phyloP scores from a whole-genome alignment of 2,329 filamentous ascomycete species.

The Fusarium proliferatum region DNA sequence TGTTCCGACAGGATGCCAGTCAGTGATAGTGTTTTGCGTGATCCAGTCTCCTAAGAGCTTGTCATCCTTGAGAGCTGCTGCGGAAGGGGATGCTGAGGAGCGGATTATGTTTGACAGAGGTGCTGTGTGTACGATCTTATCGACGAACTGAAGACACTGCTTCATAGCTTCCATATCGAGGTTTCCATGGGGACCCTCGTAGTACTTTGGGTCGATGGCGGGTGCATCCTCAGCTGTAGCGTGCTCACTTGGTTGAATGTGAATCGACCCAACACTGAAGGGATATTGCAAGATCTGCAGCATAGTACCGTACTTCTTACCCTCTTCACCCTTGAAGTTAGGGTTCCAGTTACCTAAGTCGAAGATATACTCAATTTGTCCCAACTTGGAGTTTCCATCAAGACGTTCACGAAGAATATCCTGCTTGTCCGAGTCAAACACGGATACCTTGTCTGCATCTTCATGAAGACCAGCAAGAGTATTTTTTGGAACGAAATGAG shows the following conservation, averaged over 20 bases:
- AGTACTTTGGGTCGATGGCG: constrained; percentile 57
- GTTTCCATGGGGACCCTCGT: constrained; percentile 51
- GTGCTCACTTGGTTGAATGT: constrained; percentile 49
- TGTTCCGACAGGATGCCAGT: constrained; percentile 55
- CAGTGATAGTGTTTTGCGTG: constrained; percentile 44
- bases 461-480: constrained; percentile 37
- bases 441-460: constrained; percentile 35
- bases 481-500: constrained; percentile 46
- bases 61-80: constrained; percentile 26
- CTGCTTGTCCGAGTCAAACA: constrained; percentile 39
- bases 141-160: constrained; percentile 53
- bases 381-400: constrained; percentile 47
- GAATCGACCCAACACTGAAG: constrained; percentile 60
- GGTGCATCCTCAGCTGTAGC: constrained; percentile 45
- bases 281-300: constrained; percentile 64
- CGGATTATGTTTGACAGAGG: constrained; percentile 54
- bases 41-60: constrained; percentile 43
- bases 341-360: constrained; percentile 61
- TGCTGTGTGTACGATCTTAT: constrained; percentile 52
- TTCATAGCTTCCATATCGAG: constrained; percentile 58
- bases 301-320: constrained; percentile 60
- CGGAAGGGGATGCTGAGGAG: constrained; percentile 41
- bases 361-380: constrained; percentile 62
- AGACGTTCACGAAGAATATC: constrained; percentile 50
- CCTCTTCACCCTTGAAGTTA: constrained; percentile 46